Base-by-base conservation (phyloP, 805 yeast species). In the Barnettozyma vustinii region DNA sequence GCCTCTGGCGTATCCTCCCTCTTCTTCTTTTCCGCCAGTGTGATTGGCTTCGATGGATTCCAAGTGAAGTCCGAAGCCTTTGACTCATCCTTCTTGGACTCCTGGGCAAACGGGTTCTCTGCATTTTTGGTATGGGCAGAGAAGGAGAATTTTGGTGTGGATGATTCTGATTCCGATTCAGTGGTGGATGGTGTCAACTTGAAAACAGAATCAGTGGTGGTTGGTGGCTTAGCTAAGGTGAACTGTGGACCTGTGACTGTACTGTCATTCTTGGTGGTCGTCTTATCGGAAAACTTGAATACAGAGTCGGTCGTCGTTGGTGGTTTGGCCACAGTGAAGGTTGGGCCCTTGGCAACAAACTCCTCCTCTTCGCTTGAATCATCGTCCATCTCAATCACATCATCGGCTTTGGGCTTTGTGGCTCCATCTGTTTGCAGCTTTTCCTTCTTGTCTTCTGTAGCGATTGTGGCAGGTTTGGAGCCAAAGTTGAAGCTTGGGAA, bases 331-430 rank as follows among this genome's bases (percentile, higher is more conserved):
- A 78, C 53, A 9, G 73, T 74, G 62, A 87, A 87, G 13, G 72
- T 66, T 19, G 96, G 95, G 1, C 95, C 95, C 63, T 86, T 79
- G 26, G 84, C 76, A 23, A 82, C 65, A 35, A 81, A 86, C 19
- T 81, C 80, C 32, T 81, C 87, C 1, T 79, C 72, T 41, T 78
- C 83, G 46, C 75, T 81, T 3, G 75, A 69, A 25, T 56, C 61
- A 12, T 47, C 57, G 13, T 56, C 59, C 42, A 57, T 45, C 16
- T 56, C 49, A 39, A 40, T 40, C 19, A 19, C 43, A 9, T 21
- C 43, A 23, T 23, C 5, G 4, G 9, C 27, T 19, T 25, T 26
- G 10, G 44, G 6, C 13, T 25, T 40, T 40, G 43, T 7, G 15
- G 27, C 15, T 25, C 23, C 36, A 9, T 13, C 20, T 12, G 26